phyloP scores from a whole-genome alignment of 1,284 basidiomycete genomes.

The Trichosporon sp. region DNA sequence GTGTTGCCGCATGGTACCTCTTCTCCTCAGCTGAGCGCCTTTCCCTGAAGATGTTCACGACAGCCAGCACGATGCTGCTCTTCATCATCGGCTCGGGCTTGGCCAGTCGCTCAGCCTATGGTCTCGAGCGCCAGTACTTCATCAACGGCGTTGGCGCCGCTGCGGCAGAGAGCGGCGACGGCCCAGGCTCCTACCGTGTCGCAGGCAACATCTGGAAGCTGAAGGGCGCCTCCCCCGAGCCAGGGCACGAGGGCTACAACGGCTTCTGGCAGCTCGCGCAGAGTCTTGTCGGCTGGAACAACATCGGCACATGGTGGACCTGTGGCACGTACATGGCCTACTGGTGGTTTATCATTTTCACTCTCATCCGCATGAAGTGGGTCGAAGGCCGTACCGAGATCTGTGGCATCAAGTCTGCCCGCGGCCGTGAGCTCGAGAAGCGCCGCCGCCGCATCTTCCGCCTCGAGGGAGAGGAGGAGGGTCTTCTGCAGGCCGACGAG shows the following conservation, averaged over 20 bases:
- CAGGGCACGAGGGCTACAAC: conserved; percentile 52
- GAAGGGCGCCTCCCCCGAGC: conserved; percentile 65
- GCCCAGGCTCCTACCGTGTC: conserved; percentile 73
- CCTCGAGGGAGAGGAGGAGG: conserved; percentile 25
- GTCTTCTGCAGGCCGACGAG: conserved; percentile 8
- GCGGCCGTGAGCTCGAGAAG: conserved; percentile 25
- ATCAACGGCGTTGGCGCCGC: conserved; percentile 61
- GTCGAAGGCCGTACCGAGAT: conserved; percentile 44
- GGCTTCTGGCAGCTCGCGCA: conserved; percentile 25
- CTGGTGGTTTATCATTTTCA: conserved; percentile 62
- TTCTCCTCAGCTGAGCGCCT: conserved; percentile 28
- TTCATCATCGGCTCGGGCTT: conserved; percentile 82
- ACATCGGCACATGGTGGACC: conserved; percentile 55
- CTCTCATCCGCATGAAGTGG: conserved; percentile 62
- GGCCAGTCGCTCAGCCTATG: conserved; percentile 64
- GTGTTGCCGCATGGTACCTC: conserved; percentile 53
- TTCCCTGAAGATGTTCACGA: conserved; percentile 65
- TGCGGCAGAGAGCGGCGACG: conserved; percentile 69
- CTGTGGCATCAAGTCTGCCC: conserved; percentile 25
- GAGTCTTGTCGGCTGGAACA: conserved; percentile 41
- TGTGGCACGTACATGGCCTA: conserved; percentile 60
- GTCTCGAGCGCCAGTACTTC: conserved; percentile 63
- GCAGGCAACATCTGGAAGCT: conserved; percentile 78
- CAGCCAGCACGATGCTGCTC: conserved; percentile 75
- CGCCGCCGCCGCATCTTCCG: conserved; percentile 11